Evolutionary conservation across 345 rosid genomes (phyloP).

Genomic region (Pelargonium nanum): DNA sequence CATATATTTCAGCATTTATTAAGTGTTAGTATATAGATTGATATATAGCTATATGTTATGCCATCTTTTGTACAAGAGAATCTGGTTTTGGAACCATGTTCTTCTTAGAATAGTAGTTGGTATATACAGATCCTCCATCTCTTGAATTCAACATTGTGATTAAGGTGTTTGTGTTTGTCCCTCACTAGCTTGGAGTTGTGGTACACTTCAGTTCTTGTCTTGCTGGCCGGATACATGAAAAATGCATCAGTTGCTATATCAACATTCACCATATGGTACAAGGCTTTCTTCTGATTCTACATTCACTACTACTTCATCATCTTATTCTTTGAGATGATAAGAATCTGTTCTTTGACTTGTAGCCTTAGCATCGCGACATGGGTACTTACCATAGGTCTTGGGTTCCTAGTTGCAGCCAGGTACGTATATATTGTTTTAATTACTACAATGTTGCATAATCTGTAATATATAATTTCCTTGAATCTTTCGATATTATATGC

Average conservation of each 20-base stretch:
- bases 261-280: slow-evolving; percentile 22
- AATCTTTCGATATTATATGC: neutral
- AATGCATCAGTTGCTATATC: slow-evolving; percentile 16
- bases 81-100: no score
- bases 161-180: no score
- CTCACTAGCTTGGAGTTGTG: slow-evolving; percentile 19
- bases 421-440: neutral
- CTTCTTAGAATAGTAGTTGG: neutral
- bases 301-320: neutral
- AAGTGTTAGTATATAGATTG: neutral
- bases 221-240: slow-evolving; percentile 23
- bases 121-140: neutral
- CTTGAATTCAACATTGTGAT: neutral
- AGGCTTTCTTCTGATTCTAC: neutral
- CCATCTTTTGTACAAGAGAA: no score
- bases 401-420: slow-evolving; percentile 21
- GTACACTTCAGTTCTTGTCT: slow-evolving; percentile 22
- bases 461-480: no score
- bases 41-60: no score
- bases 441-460: neutral
- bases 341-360: neutral
- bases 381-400: slow-evolving; percentile 21
- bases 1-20: no score
- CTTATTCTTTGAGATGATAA: neutral
- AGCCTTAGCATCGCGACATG: slow-evolving; percentile 24